Base-by-base conservation (phyloP, 1,284 basidiomycete genomes). In the Austroboletus rostrupii region DNA sequence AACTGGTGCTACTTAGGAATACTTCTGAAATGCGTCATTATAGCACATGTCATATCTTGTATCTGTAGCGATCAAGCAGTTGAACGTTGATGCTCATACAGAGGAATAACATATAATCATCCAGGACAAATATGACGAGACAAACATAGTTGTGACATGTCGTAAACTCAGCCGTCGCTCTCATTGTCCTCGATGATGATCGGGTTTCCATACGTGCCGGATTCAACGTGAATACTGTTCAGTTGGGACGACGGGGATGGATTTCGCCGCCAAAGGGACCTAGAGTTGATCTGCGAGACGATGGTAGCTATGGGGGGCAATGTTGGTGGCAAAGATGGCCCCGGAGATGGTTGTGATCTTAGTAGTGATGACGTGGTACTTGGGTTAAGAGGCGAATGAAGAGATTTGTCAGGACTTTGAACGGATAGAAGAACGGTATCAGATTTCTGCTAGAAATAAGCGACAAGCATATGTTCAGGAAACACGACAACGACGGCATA, bases 1-100 rank as follows among this genome's bases (percentile, higher is more conserved):
- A 7, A 4, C 7, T 8, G 42, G 21, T 50, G 13, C 47, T 13
- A 43, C 49, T 47, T 53, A 84, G 81, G 83, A 84, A 69, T 81
- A 84, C 58, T 85, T 85, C 73, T 85, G 63, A 74, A 52, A 23
- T n/a, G 23, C 13, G 32, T 14, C 40, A 26, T 29, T 33, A 38
- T 32, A 9, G 3, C 20, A 19, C 17, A 39, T 41, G 20, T 35
- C 20, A 1, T n/a, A n/a, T 31, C n/a, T 13, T 43, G 14, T 20
- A 21, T 43, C 11, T 45, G 9, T 37, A 41, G 35, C 42, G 19
- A 6, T 26, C 31, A 10, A 13, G 14, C 14, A 16, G 23, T 26
- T 26, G 23, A 26, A 26, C 6, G 23, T 26, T 26, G 23, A 26
- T 26, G 23, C 23, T 8, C 23, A 7, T 26, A 8, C 23, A 26